Conservation (phyloP, 1,284 basidiomycete genomes). For the Malassezia caprae region DNA sequence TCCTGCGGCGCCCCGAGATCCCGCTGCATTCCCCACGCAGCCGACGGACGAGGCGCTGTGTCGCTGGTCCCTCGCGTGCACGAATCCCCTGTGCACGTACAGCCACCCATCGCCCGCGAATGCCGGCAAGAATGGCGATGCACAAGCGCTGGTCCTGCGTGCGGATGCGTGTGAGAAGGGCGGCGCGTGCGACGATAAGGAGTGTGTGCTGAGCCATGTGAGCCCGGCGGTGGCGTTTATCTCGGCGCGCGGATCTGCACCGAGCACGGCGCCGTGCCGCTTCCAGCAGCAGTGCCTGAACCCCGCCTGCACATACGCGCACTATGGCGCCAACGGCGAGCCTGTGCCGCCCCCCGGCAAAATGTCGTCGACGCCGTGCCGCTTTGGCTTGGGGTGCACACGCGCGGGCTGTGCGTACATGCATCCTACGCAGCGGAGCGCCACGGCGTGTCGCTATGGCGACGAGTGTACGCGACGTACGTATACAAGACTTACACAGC, state of each 20-base stretch:
- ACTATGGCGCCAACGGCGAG: constrained; percentile 18
- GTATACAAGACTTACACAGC: background rate
- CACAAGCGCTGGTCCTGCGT: constrained; percentile 35
- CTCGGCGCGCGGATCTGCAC: constrained; percentile 1
- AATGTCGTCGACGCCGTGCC: constrained; percentile 1
- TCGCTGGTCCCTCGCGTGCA: constrained; percentile 35
- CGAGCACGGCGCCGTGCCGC: constrained; percentile 11
- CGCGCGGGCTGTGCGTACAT: constrained; percentile 7
- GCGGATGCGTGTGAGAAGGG: constrained; percentile 32
- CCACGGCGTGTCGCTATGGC: constrained; percentile 26
- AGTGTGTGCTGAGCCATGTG: constrained; percentile 39
- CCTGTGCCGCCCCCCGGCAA: constrained; percentile 8
- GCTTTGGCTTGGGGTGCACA: constrained; percentile 12
- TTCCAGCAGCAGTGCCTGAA: constrained; percentile 24
- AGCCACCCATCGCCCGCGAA: constrained; percentile 38
- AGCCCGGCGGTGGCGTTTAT: constrained; percentile 32
- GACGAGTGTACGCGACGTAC: constrained; percentile 20
- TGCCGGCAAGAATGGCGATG: constrained; percentile 23
- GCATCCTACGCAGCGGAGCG: constrained; percentile 9
- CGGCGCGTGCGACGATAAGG: constrained; percentile 28
- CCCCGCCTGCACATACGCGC: constrained; percentile 18
- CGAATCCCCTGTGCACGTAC: constrained; percentile 40
- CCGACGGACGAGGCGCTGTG: constrained; percentile 33
- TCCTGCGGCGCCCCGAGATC: background rate
- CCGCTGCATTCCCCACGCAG: constrained; percentile 22